A percentile compares a stretch with the other conserved stretches of the same genome.
Conservation (phyloP, 495 filamentous ascomycete genomes). For the Daldinia caldariorum region DNA sequence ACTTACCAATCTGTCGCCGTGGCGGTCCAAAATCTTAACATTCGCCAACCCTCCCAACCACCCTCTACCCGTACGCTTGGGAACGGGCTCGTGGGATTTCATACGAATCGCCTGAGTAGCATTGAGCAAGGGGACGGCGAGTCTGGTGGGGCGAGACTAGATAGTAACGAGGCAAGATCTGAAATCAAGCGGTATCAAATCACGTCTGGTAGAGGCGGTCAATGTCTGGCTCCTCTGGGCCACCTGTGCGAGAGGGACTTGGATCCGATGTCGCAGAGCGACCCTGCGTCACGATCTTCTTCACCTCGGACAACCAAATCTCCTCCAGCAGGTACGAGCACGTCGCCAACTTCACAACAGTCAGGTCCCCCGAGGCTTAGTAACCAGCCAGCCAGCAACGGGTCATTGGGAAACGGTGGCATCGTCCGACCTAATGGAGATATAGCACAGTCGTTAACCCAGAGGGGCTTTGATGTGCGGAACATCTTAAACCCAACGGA, state of each 20-base stretch:
- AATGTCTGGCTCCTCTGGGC: conserved; percentile 64
- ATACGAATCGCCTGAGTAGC: conserved; percentile 36
- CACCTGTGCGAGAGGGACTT: conserved; percentile 63
- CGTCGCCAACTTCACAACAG: conserved; percentile 40
- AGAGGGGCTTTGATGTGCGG: conserved; percentile 58
- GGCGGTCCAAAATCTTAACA: conserved; percentile 43
- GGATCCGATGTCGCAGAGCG: conserved; percentile 70
- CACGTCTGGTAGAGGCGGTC: conserved; percentile 52
- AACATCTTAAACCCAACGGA: conserved; percentile 63
- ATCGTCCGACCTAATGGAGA: conserved; percentile 46
- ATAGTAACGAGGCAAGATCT: conserved; percentile 43
- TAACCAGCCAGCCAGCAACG: conserved; percentile 39
- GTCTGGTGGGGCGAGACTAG: conserved; percentile 49
- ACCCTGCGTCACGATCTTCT: conserved; percentile 58
- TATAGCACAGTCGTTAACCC: conserved; percentile 49
- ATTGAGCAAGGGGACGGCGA: conserved; percentile 41
- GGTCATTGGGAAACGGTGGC: conserved; percentile 36
- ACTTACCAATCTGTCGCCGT: conserved; percentile 37
- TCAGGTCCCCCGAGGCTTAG: conserved; percentile 40
- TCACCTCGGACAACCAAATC: conserved; percentile 53
- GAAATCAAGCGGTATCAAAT: conserved; percentile 44
- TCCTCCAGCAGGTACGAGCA: conserved; percentile 41
- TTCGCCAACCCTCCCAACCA: conserved; percentile 33
- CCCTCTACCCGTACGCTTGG: conserved; percentile 35
- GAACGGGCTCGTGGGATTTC: conserved; percentile 39